Conservation (phyloP, 139 green algal genomes). For the Tetradesmus obliquus region DNA sequence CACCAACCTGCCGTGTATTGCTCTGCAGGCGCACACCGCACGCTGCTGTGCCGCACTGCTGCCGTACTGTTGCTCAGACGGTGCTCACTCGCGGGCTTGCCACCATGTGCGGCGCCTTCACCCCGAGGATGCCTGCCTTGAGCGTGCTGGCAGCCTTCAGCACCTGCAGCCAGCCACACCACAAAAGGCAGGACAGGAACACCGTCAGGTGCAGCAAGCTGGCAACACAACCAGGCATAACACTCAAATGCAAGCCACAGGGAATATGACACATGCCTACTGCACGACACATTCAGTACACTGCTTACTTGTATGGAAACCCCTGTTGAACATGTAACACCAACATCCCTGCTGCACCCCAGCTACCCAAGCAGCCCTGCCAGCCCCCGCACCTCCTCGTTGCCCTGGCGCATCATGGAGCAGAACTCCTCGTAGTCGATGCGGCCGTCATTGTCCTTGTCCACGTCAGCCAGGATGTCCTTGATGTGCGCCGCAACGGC, state of each 20-base stretch:
- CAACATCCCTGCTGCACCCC: too few species aligned
- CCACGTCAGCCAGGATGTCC: conserved; percentile 67
- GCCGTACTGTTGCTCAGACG: background rate
- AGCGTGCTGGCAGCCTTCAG: conserved; percentile 22
- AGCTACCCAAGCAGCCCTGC: too few species aligned
- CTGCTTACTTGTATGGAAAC: too few species aligned
- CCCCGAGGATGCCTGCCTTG: conserved; percentile 24
- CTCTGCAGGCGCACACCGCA: background rate
- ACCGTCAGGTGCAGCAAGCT: too few species aligned
- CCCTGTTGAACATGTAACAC: background rate
- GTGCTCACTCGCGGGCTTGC: background rate
- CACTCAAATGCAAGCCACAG: too few species aligned
- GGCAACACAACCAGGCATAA: too few species aligned
- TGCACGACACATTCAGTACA: too few species aligned
- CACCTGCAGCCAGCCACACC: background rate
- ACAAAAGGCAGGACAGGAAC: too few species aligned
- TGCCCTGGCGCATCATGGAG: conserved; percentile 65
- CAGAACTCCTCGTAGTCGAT: conserved; percentile 84
- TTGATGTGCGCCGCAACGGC: conserved; percentile 46
- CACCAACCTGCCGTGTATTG: background rate
- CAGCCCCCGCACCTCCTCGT: conserved; percentile 15
- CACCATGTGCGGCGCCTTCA: conserved; percentile 24
- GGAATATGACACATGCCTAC: too few species aligned
- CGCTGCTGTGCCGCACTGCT: background rate
- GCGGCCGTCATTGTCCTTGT: conserved; percentile 71